phyloP scores from a whole-genome alignment of 371 early-diverging fungal species.

The Nosema muscidifuracis region DNA sequence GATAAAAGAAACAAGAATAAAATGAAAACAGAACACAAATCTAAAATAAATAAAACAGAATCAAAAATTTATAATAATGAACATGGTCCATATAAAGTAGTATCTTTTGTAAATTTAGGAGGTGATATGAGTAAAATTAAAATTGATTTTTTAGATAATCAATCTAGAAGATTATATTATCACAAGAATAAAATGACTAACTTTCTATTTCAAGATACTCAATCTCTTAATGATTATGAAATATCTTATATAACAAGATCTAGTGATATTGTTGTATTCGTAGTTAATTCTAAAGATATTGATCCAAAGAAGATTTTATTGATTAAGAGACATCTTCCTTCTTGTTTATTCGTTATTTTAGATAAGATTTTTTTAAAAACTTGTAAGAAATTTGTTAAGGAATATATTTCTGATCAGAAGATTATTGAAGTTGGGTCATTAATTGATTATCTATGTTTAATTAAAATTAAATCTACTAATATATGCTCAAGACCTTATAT shows the following conservation, averaged over 20 bases:
- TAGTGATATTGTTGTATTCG: slow-evolving; percentile 48
- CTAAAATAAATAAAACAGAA: neutral
- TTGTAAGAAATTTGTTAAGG: slow-evolving; percentile 29
- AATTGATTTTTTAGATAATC: slow-evolving; percentile 1
- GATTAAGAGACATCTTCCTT: slow-evolving; percentile 37
- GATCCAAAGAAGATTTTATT: slow-evolving; percentile 10
- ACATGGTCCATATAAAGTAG: slow-evolving; percentile 27
- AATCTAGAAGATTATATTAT: slow-evolving; percentile 5
- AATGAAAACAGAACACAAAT: slow-evolving; percentile 14
- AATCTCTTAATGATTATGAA: slow-evolving; percentile 6
- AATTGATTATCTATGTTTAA: slow-evolving; percentile 27
- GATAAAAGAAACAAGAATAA: slow-evolving; percentile 32
- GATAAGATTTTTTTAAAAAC: neutral
- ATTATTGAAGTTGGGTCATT: slow-evolving; percentile 37
- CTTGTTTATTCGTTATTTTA: slow-evolving; percentile 43
- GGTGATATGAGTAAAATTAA: slow-evolving; percentile 5
- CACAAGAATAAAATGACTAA: slow-evolving; percentile 7
- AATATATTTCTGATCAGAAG: slow-evolving; percentile 50
- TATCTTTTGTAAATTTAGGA: slow-evolving; percentile 21
- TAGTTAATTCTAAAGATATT: slow-evolving; percentile 25
- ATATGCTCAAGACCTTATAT: slow-evolving; percentile 55
- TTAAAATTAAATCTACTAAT: slow-evolving; percentile 40
- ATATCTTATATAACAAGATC: slow-evolving; percentile 11
- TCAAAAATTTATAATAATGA: neutral
- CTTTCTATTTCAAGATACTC: slow-evolving; percentile 7